A percentile compares a stretch with the other conserved stretches of the same genome.
Conservation (phyloP, 2,329 filamentous ascomycete species). For the Xylariaceae sp. region DNA sequence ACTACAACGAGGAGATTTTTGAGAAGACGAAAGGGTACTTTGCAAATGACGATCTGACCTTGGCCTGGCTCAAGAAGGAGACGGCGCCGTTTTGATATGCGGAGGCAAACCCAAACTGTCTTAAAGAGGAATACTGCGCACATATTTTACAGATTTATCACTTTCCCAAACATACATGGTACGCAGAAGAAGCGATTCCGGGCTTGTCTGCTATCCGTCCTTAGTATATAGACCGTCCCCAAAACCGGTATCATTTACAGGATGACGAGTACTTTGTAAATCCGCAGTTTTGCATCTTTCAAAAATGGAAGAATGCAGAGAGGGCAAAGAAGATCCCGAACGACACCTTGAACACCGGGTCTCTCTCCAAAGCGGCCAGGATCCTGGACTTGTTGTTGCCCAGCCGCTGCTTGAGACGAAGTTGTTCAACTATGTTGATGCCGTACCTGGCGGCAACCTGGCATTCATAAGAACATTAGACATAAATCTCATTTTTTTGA, state of each 20-base stretch:
- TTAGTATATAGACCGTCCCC: too few species aligned
- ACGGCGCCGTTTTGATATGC: slow-evolving; percentile 60
- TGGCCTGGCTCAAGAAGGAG: slow-evolving; percentile 81
- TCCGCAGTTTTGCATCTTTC: slow-evolving; percentile 4
- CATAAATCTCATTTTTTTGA: background rate
- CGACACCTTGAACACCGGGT: slow-evolving; percentile 60
- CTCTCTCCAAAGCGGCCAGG: slow-evolving; percentile 47
- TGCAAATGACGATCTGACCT: slow-evolving; percentile 62
- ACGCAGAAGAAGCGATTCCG: background rate
- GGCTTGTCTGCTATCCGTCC: background rate
- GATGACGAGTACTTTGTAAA: slow-evolving; percentile 1
- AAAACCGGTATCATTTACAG: background rate
- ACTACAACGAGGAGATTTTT: slow-evolving; percentile 74
- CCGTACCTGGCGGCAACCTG: slow-evolving; percentile 32
- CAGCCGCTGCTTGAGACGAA: slow-evolving; percentile 29
- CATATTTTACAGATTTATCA: too few species aligned
- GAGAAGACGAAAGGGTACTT: slow-evolving; percentile 78
- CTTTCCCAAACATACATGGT: too few species aligned
- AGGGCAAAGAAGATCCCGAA: slow-evolving; percentile 70
- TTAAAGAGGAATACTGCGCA: background rate
- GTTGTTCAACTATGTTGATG: slow-evolving; percentile 29
- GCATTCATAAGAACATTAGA: background rate
- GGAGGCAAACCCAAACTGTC: background rate
- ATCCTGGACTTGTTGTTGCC: slow-evolving; percentile 37
- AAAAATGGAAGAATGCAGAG: slow-evolving; percentile 55